Percentiles rank a stretch among this genome's conserved stretches.
These are phyloP conservation scores for Ramaria rubella DNA, from an alignment of 768 basidiomycete genomes.

Conservation along the genomic window DNA sequence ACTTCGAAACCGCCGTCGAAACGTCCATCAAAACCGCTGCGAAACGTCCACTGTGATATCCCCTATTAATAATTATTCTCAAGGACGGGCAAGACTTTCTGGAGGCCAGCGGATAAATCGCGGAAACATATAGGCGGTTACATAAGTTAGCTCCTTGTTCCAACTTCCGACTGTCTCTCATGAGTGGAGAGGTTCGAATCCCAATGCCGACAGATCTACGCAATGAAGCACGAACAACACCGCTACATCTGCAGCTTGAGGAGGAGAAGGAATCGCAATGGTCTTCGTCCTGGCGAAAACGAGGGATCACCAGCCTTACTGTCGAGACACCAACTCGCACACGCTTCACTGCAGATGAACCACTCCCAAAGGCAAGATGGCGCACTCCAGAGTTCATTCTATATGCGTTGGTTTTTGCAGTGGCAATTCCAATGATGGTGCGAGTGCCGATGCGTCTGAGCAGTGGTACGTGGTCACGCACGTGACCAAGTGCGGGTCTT, in stretches of 20 bases:
- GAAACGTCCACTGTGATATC: no score
- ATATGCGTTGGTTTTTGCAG: conserved; percentile 55
- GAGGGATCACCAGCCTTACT: conserved; percentile 43
- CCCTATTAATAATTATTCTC: no score
- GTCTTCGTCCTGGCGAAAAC: conserved; percentile 16
- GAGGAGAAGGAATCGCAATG: background rate
- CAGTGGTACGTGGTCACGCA: conserved; percentile 44
- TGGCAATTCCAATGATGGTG: conserved; percentile 67
- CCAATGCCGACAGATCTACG: conserved; percentile 32
- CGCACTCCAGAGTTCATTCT: conserved; percentile 70
- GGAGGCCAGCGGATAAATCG: no score
- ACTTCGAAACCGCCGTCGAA: no score
- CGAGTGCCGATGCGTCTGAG: conserved; percentile 73
- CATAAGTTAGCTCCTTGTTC: background rate
- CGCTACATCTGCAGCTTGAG: background rate
- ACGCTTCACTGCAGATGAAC: conserved; percentile 23
- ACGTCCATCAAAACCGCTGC: no score
- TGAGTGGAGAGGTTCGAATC: conserved; percentile 24
- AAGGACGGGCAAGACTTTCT: no score
- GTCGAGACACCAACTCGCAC: conserved; percentile 45
- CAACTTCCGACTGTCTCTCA: conserved; percentile 7
- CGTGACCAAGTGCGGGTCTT: no score
- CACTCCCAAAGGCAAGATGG: conserved; percentile 55
- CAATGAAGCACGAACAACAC: background rate
- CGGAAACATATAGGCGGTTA: background rate